phyloP scores from a whole-genome alignment of 2,329 filamentous ascomycete species.

The Claviceps digitariae region DNA sequence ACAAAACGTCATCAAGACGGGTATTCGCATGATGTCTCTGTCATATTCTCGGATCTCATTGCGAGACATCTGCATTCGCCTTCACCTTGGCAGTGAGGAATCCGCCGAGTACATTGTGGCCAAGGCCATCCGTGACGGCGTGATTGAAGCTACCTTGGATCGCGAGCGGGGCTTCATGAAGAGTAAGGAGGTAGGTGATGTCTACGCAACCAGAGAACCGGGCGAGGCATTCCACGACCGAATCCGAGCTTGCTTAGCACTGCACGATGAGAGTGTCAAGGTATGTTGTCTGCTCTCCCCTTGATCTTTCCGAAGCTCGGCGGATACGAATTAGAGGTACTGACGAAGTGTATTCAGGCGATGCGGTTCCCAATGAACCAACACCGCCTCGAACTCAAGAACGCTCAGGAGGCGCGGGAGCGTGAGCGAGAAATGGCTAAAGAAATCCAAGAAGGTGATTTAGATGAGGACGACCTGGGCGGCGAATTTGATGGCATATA shows the following conservation, averaged over 20 bases:
- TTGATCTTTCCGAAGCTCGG: not conserved
- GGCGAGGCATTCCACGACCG: constrained; percentile 96
- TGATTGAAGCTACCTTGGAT: constrained; percentile 90
- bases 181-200: constrained; percentile 90
- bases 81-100: constrained; percentile 90
- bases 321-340: constrained; percentile 1
- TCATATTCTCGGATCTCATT: constrained; percentile 96
- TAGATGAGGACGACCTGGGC: constrained; percentile 91
- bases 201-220: constrained; percentile 90
- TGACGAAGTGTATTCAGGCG: constrained; percentile 40
- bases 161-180: constrained; percentile 96
- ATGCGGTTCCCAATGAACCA: constrained; percentile 99
- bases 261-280: constrained; percentile 98
- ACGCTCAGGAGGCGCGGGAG: constrained; percentile 94
- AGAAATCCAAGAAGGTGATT: constrained; percentile 94
- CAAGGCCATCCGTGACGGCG: constrained; percentile 93
- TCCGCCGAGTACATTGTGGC: constrained; percentile 98
- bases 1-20: constrained; percentile 98
- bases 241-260: constrained; percentile 76
- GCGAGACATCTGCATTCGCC: constrained; percentile 89
- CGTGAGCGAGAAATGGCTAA: constrained; percentile 94
- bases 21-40: constrained; percentile 97
- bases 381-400: constrained; percentile 92
- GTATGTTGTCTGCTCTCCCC: constrained; percentile 32
- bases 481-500: constrained; percentile 96